A percentile compares a stretch with the other conserved stretches of the same genome.
Evolutionary conservation across 495 filamentous ascomycete species (phyloP).

Genomic region (Talaromyces thailandensis): DNA sequence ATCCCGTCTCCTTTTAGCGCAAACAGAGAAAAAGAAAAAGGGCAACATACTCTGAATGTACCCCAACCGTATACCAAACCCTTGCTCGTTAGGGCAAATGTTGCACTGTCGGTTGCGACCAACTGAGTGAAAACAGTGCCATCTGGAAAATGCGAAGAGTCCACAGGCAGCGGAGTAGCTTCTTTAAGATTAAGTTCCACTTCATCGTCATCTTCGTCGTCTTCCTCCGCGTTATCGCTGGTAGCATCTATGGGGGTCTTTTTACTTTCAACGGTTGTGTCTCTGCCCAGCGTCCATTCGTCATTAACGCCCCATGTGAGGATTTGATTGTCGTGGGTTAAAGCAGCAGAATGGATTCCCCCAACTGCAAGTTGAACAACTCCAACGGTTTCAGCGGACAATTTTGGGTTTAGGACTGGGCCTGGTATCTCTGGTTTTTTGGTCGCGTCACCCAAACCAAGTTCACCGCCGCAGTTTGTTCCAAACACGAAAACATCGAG

Average conservation of each 20-base stretch:
- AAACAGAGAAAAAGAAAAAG: constrained; percentile 3
- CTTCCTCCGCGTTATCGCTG: constrained; percentile 36
- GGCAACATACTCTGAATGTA: constrained; percentile 52
- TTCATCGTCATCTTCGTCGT: constrained; percentile 38
- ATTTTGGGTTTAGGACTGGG: constrained; percentile 39
- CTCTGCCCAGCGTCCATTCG: constrained; percentile 53
- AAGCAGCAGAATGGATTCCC: constrained; percentile 56
- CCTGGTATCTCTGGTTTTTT: no score
- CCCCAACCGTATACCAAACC: constrained; percentile 65
- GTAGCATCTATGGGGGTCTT: constrained; percentile 53
- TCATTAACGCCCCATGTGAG: constrained; percentile 65
- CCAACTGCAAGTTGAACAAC: constrained; percentile 53
- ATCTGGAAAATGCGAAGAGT: constrained; percentile 35
- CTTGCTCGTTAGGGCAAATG: constrained; percentile 57
- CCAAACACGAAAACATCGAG: no score
- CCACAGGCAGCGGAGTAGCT: constrained; percentile 49
- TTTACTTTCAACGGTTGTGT: constrained; percentile 43
- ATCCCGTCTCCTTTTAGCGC: background rate
- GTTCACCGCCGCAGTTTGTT: no score
- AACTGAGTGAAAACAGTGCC: constrained; percentile 47
- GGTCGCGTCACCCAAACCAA: no score
- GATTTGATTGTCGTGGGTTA: constrained; percentile 55
- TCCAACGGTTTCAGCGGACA: constrained; percentile 50
- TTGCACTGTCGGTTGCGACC: constrained; percentile 55
- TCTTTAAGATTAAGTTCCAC: constrained; percentile 53